Base-by-base conservation (phyloP, 805 yeast species). In the Metschnikowia cubensis region DNA sequence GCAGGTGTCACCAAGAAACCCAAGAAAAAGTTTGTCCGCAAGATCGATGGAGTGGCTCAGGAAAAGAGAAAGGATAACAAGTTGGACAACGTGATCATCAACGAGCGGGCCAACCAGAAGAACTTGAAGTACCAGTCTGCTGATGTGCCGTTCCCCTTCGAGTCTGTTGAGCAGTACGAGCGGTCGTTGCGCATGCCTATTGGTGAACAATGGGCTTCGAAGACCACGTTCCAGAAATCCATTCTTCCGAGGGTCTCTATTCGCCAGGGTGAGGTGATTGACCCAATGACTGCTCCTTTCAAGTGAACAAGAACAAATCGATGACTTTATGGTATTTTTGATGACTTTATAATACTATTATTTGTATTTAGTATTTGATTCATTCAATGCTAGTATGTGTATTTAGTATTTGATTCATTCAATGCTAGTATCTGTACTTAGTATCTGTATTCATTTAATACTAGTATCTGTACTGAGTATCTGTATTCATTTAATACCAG, bases 141-240 rank as follows among this genome's bases (percentile, higher is more conserved):
- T 36, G 82, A 85, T n/a, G 96, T 94, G 43, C 98, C 98, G 25
- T 92, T 84, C 79, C 97, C 97, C 52, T 94, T 79, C 67, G 97
- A 94, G 71, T 85, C 85, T 52, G 79, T 85, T 65, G 98, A 90
- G 65, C 98, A 94, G 70, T 94, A 94, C 67, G 99, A 94, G 69
- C 81, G 96, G 64, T 83, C 96, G 4, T 74, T 94, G 62, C 81
- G 96, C 64, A 85, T 89, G 89, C 97, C 98, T n/a, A 74, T 94
- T 53, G 98, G 98, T 22, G 95, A 88, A 67, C 96, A 94, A 69
- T 94, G 98, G 98, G 84, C 92, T 7, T 81, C 96, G 6, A 83
- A 89, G 63, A 85, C 83, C 48, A 83, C 96, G 3, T 94, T 87
- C 73, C 96, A 90, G 73, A 82, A 82, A 64, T 73, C 89, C 58